These are phyloP conservation scores for Porcisia hertigi DNA, from an alignment of 208 protist species.

Conservation along the genomic window DNA sequence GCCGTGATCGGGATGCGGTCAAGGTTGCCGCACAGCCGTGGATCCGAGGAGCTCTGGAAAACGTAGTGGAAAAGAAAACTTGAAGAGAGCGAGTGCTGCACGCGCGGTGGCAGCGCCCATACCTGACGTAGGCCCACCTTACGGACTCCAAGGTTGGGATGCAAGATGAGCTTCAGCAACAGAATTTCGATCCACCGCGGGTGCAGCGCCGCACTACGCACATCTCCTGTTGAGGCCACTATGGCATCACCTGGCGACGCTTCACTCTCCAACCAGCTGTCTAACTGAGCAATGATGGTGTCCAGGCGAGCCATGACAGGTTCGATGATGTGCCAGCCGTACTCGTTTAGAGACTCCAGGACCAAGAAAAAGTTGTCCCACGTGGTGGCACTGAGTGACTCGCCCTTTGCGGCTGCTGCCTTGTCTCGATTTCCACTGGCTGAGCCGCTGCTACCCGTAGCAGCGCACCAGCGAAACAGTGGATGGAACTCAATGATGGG, in stretches of 20 bases:
- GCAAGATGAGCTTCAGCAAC: constrained; percentile 74
- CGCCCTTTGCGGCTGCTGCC: neutral
- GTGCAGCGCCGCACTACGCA: constrained; percentile 35
- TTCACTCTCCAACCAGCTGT: constrained; percentile 13
- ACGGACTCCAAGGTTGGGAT: constrained; percentile 82
- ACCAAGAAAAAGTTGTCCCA: constrained; percentile 85
- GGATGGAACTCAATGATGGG: constrained; percentile 12
- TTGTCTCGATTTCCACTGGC: neutral
- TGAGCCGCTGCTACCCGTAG: neutral
- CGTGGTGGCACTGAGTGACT: constrained; percentile 17
- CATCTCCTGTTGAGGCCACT: neutral
- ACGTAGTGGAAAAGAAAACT: constrained; percentile 62
- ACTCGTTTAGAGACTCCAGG: constrained; percentile 82
- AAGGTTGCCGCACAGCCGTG: constrained; percentile 72
- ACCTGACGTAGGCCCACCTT: constrained; percentile 64
- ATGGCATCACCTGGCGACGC: neutral
- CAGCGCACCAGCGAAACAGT: constrained; percentile 10
- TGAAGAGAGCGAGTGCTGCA: constrained; percentile 54
- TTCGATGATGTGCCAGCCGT: constrained; percentile 82
- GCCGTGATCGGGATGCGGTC: constrained; percentile 63
- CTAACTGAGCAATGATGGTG: constrained; percentile 44
- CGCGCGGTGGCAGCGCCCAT: constrained; percentile 49
- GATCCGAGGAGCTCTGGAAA: constrained; percentile 58
- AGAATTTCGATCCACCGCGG: constrained; percentile 78
- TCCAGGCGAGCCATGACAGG: constrained; percentile 76